Evolutionary conservation across 2,329 filamentous ascomycete genomes (phyloP), one percentile per base, ranked within the genome.

Genomic region (Penicillium hordei): DNA sequence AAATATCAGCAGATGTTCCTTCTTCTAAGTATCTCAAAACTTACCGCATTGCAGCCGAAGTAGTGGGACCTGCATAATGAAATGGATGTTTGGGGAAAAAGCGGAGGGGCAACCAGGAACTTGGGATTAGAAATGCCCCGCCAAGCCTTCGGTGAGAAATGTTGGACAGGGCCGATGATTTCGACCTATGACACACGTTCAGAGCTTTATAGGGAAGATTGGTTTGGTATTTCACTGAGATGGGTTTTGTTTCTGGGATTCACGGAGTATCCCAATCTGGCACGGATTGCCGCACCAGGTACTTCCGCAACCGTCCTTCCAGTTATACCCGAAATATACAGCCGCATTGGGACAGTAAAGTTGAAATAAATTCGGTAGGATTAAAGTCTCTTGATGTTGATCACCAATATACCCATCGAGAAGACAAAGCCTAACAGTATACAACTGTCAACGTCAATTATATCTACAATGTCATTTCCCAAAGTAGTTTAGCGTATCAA

Each of bases 41-140:
- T 67, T 75, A 88, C 85, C 85, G 66, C 78, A 81, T 68, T 81
- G 78, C 53, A 97, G 86, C 67, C 91, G 87, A 73, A 96, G 83
- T 52, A 97, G 80, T 70, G 93, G 93, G 60, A 94, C 86, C 72
- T 89, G 89, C 83, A 93, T 84, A 43, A 66, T 78, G 68, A 48
- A 58, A 40, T 49, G 46, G 44, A 54, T 59, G 58, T 49, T 57
- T 46, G 50, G 43, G 33, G 27, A 58, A 45, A 61, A 51, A 46
- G 42, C 7, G 42, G 49, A 58, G 53, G 62, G 63, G 55, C 49
- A 54, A 52, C 48, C 56, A 52, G 55, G 21, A 44, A 46, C 56
- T 59, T 63, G 55, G 51, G 59, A 59, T 65, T 66, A 59, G 62
- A 61, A 59, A 56, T 60, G 51, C 58, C 65, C 52, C 61, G 64